Conservation (phyloP, 257 asterid species). For the Haberlea rhodopensis region DNA sequence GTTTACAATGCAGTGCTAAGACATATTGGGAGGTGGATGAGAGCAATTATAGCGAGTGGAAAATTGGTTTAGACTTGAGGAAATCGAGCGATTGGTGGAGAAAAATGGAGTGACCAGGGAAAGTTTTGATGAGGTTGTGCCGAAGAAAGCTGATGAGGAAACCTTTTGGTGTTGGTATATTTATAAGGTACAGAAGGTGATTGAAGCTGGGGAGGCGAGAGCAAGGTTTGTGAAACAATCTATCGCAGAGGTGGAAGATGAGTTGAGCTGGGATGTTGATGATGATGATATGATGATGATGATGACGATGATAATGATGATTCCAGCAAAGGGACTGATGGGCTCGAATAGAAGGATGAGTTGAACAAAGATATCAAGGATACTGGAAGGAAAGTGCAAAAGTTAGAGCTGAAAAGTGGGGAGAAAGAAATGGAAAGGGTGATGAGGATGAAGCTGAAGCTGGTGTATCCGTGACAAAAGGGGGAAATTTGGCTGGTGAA, state of each 20-base stretch:
- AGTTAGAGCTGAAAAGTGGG: slow-evolving; percentile 24
- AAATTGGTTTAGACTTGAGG: slow-evolving; percentile 54
- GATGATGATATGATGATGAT: slow-evolving; percentile 43
- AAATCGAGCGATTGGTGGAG: slow-evolving; percentile 45
- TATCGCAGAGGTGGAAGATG: slow-evolving; percentile 62
- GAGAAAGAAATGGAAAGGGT: slow-evolving; percentile 23
- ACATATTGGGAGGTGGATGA: slow-evolving; percentile 72
- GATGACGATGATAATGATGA: neutral
- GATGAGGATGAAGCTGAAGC: slow-evolving; percentile 31
- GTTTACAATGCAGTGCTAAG: slow-evolving; percentile 54
- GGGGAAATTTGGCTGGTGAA: slow-evolving; percentile 35
- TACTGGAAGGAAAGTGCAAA: slow-evolving; percentile 33
- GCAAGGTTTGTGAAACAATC: slow-evolving; percentile 57
- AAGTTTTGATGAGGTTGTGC: slow-evolving; percentile 65
- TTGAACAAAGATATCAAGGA: slow-evolving; percentile 33
- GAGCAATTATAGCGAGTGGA: slow-evolving; percentile 58
- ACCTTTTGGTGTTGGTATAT: slow-evolving; percentile 85
- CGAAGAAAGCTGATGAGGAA: slow-evolving; percentile 50
- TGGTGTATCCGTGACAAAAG: slow-evolving; percentile 39
- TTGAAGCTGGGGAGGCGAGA: slow-evolving; percentile 67
- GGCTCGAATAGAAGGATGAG: slow-evolving; percentile 21
- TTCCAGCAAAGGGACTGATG: neutral
- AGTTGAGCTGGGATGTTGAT: slow-evolving; percentile 75
- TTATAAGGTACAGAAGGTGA: slow-evolving; percentile 56
- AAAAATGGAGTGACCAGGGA: slow-evolving; percentile 54